phyloP scores from a whole-genome alignment of 306 rosid species.

The Comarum palustre region DNA sequence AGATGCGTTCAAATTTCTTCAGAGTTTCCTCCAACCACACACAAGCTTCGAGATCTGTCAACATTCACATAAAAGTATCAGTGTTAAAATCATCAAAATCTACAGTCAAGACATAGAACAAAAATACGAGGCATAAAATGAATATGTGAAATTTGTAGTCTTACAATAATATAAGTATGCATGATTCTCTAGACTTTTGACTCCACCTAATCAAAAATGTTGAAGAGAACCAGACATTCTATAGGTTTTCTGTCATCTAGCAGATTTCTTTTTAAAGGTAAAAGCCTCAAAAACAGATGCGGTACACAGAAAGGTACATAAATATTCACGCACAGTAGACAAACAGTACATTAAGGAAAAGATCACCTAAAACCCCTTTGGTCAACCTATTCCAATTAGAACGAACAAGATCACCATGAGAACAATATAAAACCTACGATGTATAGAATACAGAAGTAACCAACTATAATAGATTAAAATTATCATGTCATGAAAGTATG shows the following conservation, averaged over 20 bases:
- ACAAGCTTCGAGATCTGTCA: conserved; percentile 94
- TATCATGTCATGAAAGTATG: background rate
- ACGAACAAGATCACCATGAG: background rate
- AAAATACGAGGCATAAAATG: background rate
- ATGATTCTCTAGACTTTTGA: background rate
- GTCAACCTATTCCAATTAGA: background rate
- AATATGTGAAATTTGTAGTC: background rate
- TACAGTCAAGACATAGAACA: too few species aligned
- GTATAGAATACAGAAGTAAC: background rate
- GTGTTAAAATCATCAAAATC: background rate
- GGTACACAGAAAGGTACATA: background rate
- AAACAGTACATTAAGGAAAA: background rate
- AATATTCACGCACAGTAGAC: background rate
- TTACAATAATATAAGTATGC: background rate
- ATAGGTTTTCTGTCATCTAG: background rate
- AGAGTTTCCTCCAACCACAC: conserved; percentile 97
- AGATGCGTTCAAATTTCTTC: conserved; percentile 85
- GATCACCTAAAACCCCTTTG: background rate
- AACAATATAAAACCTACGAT: background rate
- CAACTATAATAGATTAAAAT: background rate
- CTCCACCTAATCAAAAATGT: background rate
- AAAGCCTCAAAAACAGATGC: background rate
- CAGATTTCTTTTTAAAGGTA: background rate
- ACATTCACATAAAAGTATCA: conserved; percentile 1
- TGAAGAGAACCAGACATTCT: background rate